Percentiles rank a stretch among this genome's conserved stretches.
Conservation (phyloP, 164 flowering plant species). For the Vitis labrusca region DNA sequence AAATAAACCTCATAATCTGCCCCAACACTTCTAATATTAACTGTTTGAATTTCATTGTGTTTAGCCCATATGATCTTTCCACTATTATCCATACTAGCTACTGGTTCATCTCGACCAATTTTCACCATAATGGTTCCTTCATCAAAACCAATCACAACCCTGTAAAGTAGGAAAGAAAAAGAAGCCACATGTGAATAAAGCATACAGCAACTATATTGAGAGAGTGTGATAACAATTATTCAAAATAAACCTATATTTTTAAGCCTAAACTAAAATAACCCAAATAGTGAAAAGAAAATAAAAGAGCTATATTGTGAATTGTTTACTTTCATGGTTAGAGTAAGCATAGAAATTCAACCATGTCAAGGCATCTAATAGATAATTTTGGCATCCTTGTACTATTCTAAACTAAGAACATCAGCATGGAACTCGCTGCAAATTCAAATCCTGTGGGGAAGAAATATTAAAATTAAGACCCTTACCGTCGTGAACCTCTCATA, state of each 20-base stretch:
- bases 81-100: conserved; percentile 96
- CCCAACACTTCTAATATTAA: conserved; percentile 90
- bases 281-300: too few species aligned
- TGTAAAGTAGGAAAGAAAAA: conserved; percentile 14
- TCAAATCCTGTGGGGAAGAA: too few species aligned
- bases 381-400: too few species aligned
- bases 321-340: too few species aligned
- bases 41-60: conserved; percentile 97
- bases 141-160: conserved; percentile 94
- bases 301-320: too few species aligned
- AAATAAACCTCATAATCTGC: conserved; percentile 82
- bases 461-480: conserved; percentile 13
- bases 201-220: not conserved
- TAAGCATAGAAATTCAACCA: too few species aligned
- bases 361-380: too few species aligned
- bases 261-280: too few species aligned
- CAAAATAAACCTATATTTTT: too few species aligned
- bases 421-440: too few species aligned
- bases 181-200: too few species aligned
- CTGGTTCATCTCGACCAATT: conserved; percentile 92
- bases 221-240: not conserved
- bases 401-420: too few species aligned
- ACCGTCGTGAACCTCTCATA: conserved; percentile 82
- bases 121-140: conserved; percentile 96
- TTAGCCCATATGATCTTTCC: conserved; percentile 98